phyloP scores from a whole-genome alignment of 1,139 yeast genomes.

The Saccharomycopsis crataegensis region DNA sequence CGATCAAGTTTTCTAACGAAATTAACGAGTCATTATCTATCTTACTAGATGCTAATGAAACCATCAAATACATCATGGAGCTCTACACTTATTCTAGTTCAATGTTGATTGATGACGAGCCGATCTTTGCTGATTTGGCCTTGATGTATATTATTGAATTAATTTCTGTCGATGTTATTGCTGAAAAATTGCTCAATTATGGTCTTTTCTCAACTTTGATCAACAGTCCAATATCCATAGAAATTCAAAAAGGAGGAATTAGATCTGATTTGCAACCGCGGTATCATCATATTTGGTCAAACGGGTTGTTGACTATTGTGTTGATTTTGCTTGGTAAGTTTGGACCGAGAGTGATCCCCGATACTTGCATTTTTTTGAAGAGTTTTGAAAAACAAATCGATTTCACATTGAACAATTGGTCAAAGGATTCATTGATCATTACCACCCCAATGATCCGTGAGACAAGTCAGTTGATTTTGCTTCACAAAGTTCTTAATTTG shows the following conservation, averaged over 20 bases:
- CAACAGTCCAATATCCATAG: conserved; percentile 66
- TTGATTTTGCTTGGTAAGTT: conserved; percentile 53
- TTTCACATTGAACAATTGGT: conserved; percentile 64
- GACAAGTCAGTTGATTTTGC: conserved; percentile 65
- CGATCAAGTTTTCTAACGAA: conserved; percentile 42
- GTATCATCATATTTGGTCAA: conserved; percentile 72
- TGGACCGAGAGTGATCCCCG: conserved; percentile 59
- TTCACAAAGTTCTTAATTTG: conserved; percentile 51
- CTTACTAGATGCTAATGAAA: conserved; percentile 49
- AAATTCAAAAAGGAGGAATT: conserved; percentile 60
- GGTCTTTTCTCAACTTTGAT: conserved; percentile 67
- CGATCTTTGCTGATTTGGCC: conserved; percentile 65
- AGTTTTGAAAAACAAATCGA: conserved; percentile 60
- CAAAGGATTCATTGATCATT: conserved; percentile 51
- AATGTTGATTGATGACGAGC: conserved; percentile 54
- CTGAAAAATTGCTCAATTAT: conserved; percentile 53
- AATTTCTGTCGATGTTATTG: conserved; percentile 53
- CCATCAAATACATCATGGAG: conserved; percentile 55
- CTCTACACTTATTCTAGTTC: conserved; percentile 64
- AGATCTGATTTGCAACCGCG: conserved; percentile 43
- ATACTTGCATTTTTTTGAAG: conserved; percentile 54
- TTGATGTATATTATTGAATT: conserved; percentile 65
- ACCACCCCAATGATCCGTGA: conserved; percentile 66
- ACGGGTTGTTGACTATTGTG: conserved; percentile 68
- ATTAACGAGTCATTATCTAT: conserved; percentile 46